Base-by-base conservation (phyloP, 2,329 filamentous ascomycete species). In the Claviceps quebecensis region DNA sequence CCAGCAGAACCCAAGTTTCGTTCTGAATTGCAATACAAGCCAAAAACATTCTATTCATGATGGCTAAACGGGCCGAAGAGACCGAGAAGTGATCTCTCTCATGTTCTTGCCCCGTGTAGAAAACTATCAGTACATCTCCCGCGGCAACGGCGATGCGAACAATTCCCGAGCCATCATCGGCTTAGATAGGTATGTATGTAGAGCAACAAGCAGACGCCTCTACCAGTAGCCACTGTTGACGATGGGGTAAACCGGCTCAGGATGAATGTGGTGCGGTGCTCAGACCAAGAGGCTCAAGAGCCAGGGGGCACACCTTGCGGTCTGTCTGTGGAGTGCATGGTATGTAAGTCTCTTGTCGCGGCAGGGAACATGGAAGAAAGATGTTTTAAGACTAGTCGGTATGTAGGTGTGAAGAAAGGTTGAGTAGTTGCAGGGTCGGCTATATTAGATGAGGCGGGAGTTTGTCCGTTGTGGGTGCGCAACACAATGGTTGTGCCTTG, bases 351-450 rank as follows among this genome's bases (percentile, higher is more conserved):
- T 47, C 43, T 45, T 19, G 29, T 44, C 13, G 36, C 39, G 26
- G 46, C 49, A 52, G 52, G 52, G 50, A 34, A 48, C 50, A 49
- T 49, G 49, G 52, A 23, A 51, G 17, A 48, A 44, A 44, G 52
- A 39, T 37, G 19, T 40, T 38, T 38, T 26, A 50, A 43, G 45
- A 53, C 56, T 50, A 50, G 44, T 50, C 52, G 51, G 52, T 53
- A 52, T 55, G 58, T 57, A 53, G 57, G 56, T 58, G 40, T 22
- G 43, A 44, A 44, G 41, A 26, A 38, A 36, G 53, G 58, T 57
- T 60, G 61, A 54, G 53, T 61, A 60, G 54, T 57, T 57, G 56
- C 59, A 59, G 57, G 62, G 61, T 60, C 52, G 56, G 56, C 54
- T 60, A 62, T 64, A 63, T 55, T 55, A 58, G 59, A 52, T 49